Evolutionary conservation across 2,329 filamentous ascomycete species (phyloP), one percentile per base, ranked within the genome.

Genomic region (Colletotrichum magnum): DNA sequence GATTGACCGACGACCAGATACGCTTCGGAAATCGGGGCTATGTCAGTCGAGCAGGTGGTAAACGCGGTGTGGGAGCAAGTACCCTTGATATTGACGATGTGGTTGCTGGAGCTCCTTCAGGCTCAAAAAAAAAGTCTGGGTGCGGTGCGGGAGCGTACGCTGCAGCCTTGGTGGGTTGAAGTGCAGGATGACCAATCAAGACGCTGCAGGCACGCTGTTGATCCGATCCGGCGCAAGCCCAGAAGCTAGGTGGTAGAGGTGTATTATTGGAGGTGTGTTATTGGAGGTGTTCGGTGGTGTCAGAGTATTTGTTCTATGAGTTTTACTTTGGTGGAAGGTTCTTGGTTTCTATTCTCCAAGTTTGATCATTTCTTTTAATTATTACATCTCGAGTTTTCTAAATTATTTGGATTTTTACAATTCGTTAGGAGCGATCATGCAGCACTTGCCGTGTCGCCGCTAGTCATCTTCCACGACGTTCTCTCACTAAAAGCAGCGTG

Each of bases 1-100:
- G 76, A 74, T 78, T 77, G 50, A 54, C 64, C 45, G 48, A 63
- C 68, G 56, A 67, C 62, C 62, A 57, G 26, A 28, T 52, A 26
- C 56, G 62, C 62, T 69, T 61, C n/a, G 39, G 26, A n/a, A 16
- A 57, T 67, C 56, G 52, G 56, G 32, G 50, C 39, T 41, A 5
- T 45, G 52, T 47, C 56, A 51, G 67, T 69, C 67, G 63, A 51
- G 50, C 58, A 32, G 62, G 28, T 66, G 56, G 58, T 48, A 69
- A 69, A 45, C 57, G 58, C 58, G 54, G 66, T 50, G 62, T 66
- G 52, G 57, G n/a, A 60, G 32, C 32, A 36, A 10, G 32, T 60
- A 51, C 66, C 56, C 66, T 56, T 50, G 41, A 41, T 69, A 57
- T 69, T 61, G 62, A 57, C 63, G 68, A 53, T 58, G 43, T 70